Percentiles rank a stretch among this genome's conserved stretches.
Conservation (phyloP, 768 basidiomycete genomes). For the Pleurotus tuoliensis region DNA sequence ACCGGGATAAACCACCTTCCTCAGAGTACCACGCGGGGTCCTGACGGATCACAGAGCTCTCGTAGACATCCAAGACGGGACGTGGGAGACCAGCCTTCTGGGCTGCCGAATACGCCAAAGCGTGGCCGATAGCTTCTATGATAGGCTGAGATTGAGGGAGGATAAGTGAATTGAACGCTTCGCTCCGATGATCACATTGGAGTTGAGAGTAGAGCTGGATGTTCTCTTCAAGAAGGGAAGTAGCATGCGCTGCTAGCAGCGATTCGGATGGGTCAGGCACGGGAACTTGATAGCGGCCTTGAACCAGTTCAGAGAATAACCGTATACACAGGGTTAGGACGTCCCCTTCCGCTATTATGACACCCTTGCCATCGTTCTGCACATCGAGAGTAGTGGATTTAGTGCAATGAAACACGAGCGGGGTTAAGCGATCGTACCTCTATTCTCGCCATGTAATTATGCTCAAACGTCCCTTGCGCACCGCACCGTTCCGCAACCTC, state of each 20-base stretch:
- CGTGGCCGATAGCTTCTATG: conserved; percentile 62
- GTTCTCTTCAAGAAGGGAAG: conserved; percentile 44
- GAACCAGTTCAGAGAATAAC: conserved; percentile 55
- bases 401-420: conserved; percentile 11
- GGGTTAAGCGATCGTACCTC: conserved; percentile 32
- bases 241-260: conserved; percentile 48
- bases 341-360: conserved; percentile 56
- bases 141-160: conserved; percentile 51
- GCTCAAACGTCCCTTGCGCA: conserved; percentile 62
- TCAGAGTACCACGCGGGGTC: conserved; percentile 62
- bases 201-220: conserved; percentile 30
- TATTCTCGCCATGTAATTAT: conserved; percentile 55
- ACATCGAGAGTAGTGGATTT: conserved; percentile 10
- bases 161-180: conserved; percentile 46
- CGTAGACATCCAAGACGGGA: conserved; percentile 54
- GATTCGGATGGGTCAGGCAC: conserved; percentile 48
- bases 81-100: conserved; percentile 37
- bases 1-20: conserved; percentile 42
- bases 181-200: conserved; percentile 44
- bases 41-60: conserved; percentile 45
- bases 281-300: conserved; percentile 46
- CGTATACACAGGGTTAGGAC: conserved; percentile 50
- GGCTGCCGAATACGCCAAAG: conserved; percentile 56
- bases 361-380: conserved; percentile 51
- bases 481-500: conserved; percentile 64